phyloP scores from a whole-genome alignment of 176 grass and related monocot species.

The Guadua angustifolia region DNA sequence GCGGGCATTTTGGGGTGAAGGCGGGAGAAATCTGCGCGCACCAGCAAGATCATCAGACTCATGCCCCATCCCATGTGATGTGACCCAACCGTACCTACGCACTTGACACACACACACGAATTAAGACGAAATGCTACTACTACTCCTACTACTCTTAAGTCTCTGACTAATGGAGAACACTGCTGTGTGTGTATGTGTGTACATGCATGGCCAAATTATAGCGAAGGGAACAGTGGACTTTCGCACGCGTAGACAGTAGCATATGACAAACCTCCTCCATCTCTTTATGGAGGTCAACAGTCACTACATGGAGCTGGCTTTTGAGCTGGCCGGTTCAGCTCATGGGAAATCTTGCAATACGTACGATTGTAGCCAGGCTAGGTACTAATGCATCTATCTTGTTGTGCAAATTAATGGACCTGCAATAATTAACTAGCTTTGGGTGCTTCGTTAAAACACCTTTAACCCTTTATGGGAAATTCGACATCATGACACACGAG shows the following conservation, averaged over 20 bases:
- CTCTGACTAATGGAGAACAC: background rate
- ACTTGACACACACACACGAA: background rate
- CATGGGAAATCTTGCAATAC: constrained; percentile 32
- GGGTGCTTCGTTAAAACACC: background rate
- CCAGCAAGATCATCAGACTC: constrained; percentile 44
- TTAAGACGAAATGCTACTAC: background rate
- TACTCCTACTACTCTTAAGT: background rate
- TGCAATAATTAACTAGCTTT: constrained; percentile 17
- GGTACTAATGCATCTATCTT: background rate
- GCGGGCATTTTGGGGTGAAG: constrained; percentile 12
- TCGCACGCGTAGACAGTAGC: constrained; percentile 20
- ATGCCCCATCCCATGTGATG: background rate
- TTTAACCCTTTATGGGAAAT: constrained; percentile 14
- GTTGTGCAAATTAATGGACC: constrained; percentile 29
- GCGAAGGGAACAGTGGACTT: constrained; percentile 27
- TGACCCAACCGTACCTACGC: background rate
- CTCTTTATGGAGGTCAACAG: constrained; percentile 38
- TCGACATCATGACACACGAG: background rate
- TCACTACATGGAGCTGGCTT: constrained; percentile 23
- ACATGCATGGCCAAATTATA: background rate
- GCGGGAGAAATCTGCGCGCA: constrained; percentile 29
- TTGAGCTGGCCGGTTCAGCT: constrained; percentile 46
- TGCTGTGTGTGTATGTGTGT: background rate
- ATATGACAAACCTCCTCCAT: constrained; percentile 14
- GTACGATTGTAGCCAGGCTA: background rate